Conservation (phyloP, 495 filamentous ascomycete genomes). For the Rhypophila decipiens region DNA sequence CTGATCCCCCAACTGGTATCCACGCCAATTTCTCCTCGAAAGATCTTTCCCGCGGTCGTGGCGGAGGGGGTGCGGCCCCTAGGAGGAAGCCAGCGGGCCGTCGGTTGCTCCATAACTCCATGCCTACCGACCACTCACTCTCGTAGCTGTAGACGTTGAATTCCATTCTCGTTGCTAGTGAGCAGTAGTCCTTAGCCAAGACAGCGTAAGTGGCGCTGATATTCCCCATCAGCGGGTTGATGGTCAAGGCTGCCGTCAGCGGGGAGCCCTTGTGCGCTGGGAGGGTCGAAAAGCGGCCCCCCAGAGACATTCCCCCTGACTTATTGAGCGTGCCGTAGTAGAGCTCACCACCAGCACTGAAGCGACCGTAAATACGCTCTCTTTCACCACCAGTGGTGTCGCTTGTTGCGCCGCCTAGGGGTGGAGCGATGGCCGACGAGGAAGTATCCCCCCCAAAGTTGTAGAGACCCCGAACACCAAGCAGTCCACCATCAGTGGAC, state of each 20-base stretch:
- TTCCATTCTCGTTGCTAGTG: slow-evolving; percentile 83
- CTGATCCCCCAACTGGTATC: slow-evolving; percentile 22
- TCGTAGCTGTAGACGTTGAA: slow-evolving; percentile 99
- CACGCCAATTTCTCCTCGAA: slow-evolving; percentile 51
- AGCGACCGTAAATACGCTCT: slow-evolving; percentile 56
- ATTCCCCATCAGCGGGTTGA: slow-evolving; percentile 91
- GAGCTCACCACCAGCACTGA: slow-evolving; percentile 82
- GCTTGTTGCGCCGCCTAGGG: neutral
- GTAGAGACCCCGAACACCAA: slow-evolving; percentile 84
- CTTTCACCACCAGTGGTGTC: slow-evolving; percentile 23
- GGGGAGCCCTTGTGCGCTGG: slow-evolving; percentile 80
- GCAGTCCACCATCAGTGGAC: slow-evolving; percentile 82
- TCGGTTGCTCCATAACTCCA: slow-evolving; percentile 74
- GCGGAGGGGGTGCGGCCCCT: slow-evolving; percentile 24
- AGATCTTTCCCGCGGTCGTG: slow-evolving; percentile 37
- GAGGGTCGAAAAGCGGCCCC: slow-evolving; percentile 82
- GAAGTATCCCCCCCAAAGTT: slow-evolving; percentile 86
- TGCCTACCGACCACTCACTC: slow-evolving; percentile 82
- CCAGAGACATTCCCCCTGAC: slow-evolving; percentile 69
- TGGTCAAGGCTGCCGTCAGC: slow-evolving; percentile 82
- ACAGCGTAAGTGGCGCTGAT: slow-evolving; percentile 86
- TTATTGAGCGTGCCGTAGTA: slow-evolving; percentile 95
- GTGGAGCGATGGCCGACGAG: slow-evolving; percentile 18
- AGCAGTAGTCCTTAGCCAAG: slow-evolving; percentile 69
- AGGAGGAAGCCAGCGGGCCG: slow-evolving; percentile 35